phyloP scores from a whole-genome alignment of 1,284 basidiomycete genomes.

The Boletus smithii region DNA sequence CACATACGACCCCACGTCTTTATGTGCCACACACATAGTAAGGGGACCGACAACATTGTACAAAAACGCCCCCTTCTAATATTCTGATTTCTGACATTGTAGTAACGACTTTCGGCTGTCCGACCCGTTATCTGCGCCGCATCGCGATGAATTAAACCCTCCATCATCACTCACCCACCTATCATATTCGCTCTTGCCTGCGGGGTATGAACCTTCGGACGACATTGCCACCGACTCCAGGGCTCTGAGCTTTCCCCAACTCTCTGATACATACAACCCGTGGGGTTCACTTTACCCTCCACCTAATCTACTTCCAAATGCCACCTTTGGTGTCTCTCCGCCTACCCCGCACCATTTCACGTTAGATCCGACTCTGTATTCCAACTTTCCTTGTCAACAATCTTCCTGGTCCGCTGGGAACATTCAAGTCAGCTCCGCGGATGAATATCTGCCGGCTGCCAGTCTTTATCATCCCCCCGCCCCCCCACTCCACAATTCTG shows the following conservation, averaged over 20 bases:
- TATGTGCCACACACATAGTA: conserved; percentile 9
- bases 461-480: neutral
- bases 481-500: neutral
- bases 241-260: neutral
- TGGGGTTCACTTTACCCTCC: conserved; percentile 7
- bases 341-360: neutral
- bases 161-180: neutral
- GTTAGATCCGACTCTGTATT: neutral
- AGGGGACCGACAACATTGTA: conserved; percentile 4
- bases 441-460: conserved; percentile 1
- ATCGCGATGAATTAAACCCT: neutral
- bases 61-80: neutral
- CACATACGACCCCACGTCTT: neutral
- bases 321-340: neutral
- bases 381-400: conserved; percentile 4
- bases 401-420: conserved; percentile 1
- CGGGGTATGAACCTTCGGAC: neutral
- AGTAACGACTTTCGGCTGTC: conserved; percentile 11
- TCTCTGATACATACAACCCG: neutral
- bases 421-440: neutral
- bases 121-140: neutral
- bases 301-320: neutral
- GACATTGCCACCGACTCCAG: neutral
- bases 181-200: neutral
- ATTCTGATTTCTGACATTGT: neutral